Conservation (phyloP, 129 eudicot species). For the Flaveria bidentis region DNA sequence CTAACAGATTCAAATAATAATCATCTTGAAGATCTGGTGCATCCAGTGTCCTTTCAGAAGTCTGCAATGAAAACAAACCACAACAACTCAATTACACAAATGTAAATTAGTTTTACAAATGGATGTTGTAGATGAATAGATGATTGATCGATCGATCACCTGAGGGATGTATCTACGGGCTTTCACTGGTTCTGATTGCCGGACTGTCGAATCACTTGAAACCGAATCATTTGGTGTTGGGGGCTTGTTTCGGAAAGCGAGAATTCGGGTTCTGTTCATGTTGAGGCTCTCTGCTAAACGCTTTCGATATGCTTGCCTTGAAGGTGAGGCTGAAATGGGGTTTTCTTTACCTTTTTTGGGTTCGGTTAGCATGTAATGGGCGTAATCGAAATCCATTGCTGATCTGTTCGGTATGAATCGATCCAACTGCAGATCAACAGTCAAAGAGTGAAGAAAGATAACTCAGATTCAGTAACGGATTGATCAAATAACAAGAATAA, state of each 20-base stretch:
- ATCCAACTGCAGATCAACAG: slow-evolving; percentile 50
- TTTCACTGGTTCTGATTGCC: slow-evolving; percentile 51
- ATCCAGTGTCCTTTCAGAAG: slow-evolving; percentile 82
- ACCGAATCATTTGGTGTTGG: slow-evolving; percentile 49
- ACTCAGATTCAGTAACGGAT: neutral
- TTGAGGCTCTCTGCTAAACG: slow-evolving; percentile 67
- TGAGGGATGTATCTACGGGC: slow-evolving; percentile 76
- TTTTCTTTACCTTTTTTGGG: slow-evolving; percentile 67
- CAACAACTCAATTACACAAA: neutral
- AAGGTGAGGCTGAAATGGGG: slow-evolving; percentile 52
- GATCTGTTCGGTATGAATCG: slow-evolving; percentile 82
- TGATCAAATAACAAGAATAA: neutral
- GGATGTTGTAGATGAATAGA: neutral
- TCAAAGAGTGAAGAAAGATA: neutral
- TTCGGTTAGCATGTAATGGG: slow-evolving; percentile 73
- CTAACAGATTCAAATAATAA: slow-evolving; percentile 50
- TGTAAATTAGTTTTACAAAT: neutral
- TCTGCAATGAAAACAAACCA: slow-evolving; percentile 39
- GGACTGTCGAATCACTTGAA: slow-evolving; percentile 44
- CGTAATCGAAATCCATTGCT: slow-evolving; percentile 77
- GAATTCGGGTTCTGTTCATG: slow-evolving; percentile 75
- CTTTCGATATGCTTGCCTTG: slow-evolving; percentile 77
- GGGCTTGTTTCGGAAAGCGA: slow-evolving; percentile 89
- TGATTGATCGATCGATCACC: slow-evolving; percentile 35
- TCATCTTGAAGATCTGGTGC: slow-evolving; percentile 81